Base-by-base conservation (phyloP, 495 filamentous ascomycete species). In the Lasiosphaeriaceae sp. region DNA sequence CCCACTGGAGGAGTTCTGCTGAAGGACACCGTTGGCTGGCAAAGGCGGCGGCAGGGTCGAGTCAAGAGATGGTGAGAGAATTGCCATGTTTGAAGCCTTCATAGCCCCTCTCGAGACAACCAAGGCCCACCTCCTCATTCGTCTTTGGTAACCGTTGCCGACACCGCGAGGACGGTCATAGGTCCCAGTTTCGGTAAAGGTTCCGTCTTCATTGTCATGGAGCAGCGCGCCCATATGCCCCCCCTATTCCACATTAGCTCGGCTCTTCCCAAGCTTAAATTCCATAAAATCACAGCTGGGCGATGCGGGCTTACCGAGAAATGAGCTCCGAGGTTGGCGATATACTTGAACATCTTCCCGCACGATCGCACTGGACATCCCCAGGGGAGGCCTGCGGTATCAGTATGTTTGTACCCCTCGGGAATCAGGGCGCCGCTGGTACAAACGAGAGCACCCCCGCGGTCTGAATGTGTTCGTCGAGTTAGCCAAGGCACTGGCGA, bases 121-220 rank as follows among this genome's bases (percentile, higher is more conserved):
- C 24, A 65, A 46, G 3, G 59, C 58, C 11, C 60, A 60, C 1
- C 37, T 43, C 14, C 1, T 37, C 14, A 16, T 48, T 8, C 11
- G 45, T 41, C 12, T 61, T 59, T 2, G 59, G 44, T 23, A 58
- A 9, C 26, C 26, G 26, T 31, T 31, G 26, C 4, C 9, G n/a
- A n/a, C n/a, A n/a, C n/a, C n/a, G 9, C 9, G 26, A 31, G 3
- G 26, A 31, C 26, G 26, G 26, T 9, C 44, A 19, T 58, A 60
- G 4, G n/a, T 52, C 19, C 54, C 56, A 5, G 62, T 24, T 14
- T 63, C 20, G 16, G 70, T 64, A 7, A 75, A 47, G 0, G 71
- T 76, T 0, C 73, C 72, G n/a, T 74, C 70, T 37, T 57, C 37
- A 29, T 74, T 71, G 43, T 76, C 72, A 37, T 74, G 69, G 2